These are phyloP conservation scores for Populus euphratica DNA, from an alignment of 345 rosid species.

Conservation along the genomic window DNA sequence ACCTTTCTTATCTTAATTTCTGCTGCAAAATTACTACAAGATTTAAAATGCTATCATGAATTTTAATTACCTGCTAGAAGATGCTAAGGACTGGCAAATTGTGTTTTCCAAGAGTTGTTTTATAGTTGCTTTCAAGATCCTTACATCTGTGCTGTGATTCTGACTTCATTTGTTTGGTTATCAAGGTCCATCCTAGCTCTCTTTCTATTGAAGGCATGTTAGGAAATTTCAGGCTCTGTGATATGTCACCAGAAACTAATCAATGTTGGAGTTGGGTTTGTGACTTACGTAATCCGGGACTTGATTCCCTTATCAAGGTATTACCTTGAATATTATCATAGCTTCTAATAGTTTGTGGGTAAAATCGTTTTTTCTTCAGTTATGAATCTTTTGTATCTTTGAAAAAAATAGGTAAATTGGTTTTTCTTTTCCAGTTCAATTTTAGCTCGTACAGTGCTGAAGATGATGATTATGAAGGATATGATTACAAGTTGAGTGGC, in stretches of 20 bases:
- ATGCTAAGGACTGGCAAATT: too few relatives aligned
- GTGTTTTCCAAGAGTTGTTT: too few relatives aligned
- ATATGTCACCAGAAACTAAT: conserved; percentile 75
- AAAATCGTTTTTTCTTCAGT: background rate
- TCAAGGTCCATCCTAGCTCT: conserved; percentile 87
- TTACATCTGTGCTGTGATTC: background rate
- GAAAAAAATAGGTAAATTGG: background rate
- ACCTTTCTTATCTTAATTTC: background rate
- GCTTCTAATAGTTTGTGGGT: background rate
- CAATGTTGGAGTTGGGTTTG: conserved; percentile 93
- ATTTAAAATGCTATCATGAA: background rate
- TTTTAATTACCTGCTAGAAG: too few relatives aligned
- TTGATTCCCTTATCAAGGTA: conserved; percentile 93
- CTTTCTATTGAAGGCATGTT: conserved; percentile 84
- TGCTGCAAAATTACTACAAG: background rate
- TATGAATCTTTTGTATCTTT: conserved; percentile 3
- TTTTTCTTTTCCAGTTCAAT: conserved; percentile 67
- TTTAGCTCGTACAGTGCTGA: conserved; percentile 80
- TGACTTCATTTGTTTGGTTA: conserved; percentile 19
- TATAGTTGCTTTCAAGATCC: background rate
- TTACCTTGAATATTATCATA: background rate
- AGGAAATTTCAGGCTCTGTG: conserved; percentile 93
- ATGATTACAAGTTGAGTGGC: conserved; percentile 83
- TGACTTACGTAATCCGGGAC: conserved; percentile 93
- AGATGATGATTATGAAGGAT: conserved; percentile 97